Evolutionary conservation across 2,329 filamentous ascomycete genomes (phyloP), one percentile per base, ranked within the genome.

Genomic region (Albophoma yamanashiensis): DNA sequence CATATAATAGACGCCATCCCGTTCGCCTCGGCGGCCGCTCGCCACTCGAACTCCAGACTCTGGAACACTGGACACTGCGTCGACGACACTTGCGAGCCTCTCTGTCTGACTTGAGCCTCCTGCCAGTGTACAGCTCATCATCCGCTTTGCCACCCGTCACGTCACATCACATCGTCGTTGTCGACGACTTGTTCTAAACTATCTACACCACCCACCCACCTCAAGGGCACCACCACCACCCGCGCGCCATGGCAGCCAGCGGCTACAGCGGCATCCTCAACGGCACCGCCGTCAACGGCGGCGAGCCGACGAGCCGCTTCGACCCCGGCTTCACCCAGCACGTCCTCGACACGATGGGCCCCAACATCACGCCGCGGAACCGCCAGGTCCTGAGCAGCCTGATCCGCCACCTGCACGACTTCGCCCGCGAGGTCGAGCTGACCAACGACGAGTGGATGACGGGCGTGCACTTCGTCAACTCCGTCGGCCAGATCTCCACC

Each of bases 271-370:
- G 27, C 27, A 4, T 34, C 27, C 27, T 31, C 50, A 53, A 53
- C 27, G 27, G 27, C 9, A 17, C 15, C 22, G 45, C 8, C 45
- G 6, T 7, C 27, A 20, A 17, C 27, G 50, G 5, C 27, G 50
- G 17, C 1, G 50, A 20, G 27, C 31, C 31, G 17, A 53, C 50
- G 34, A 12, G 63, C 71, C 66, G 75, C 72, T 91, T 89, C 77
- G 89, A 93, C 73, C 89, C 89, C 67, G 83, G 82, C 75, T 92
- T 92, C 78, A 93, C 89, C 58, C 75, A 85, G 66, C 81, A 85
- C 72, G 88, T 91, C 74, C 79, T 92, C 70, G 82, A 89, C 64
- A 81, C 85, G 67, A 91, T 91, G 79, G 85, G 87, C 58, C 85
- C 88, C 67, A 85, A 89, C 67, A 84, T 85, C 15, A 77, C 81